These are phyloP conservation scores for Leonotis leonurus DNA, from an alignment of 257 asterid species.

Conservation along the genomic window DNA sequence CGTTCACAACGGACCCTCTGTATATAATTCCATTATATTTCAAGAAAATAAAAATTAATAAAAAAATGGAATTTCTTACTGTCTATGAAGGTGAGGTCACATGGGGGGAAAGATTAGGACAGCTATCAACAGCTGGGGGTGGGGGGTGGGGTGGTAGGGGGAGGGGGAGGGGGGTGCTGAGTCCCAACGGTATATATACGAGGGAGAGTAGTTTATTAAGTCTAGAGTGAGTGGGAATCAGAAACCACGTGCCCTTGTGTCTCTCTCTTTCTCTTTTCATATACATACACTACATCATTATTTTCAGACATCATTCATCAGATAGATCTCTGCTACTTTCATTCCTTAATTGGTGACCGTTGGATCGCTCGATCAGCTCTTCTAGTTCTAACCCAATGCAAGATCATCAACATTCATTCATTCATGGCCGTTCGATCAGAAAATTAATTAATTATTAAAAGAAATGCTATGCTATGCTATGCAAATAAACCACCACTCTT, in stretches of 20 bases:
- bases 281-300: neutral
- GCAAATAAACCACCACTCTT: no score
- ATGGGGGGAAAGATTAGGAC: slow-evolving; percentile 71
- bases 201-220: slow-evolving; percentile 50
- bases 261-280: no score
- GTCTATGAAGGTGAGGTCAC: slow-evolving; percentile 55
- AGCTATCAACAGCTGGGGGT: slow-evolving; percentile 72
- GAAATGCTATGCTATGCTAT: no score
- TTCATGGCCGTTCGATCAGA: no score
- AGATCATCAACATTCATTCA: no score
- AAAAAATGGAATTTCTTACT: neutral
- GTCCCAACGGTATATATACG: slow-evolving; percentile 55
- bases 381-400: no score
- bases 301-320: slow-evolving; percentile 31
- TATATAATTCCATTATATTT: slow-evolving; percentile 1
- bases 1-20: slow-evolving; percentile 22
- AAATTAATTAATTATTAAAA: no score
- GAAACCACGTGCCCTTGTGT: slow-evolving; percentile 90
- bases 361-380: no score
- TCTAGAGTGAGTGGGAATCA: slow-evolving; percentile 45
- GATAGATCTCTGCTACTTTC: slow-evolving; percentile 4
- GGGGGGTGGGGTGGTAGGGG: slow-evolving; percentile 41
- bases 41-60: neutral
- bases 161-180: slow-evolving; percentile 47
- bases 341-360: no score